Evolutionary conservation across 2,329 filamentous ascomycete genomes (phyloP).

Genomic region (Stemphylium lycopersici): DNA sequence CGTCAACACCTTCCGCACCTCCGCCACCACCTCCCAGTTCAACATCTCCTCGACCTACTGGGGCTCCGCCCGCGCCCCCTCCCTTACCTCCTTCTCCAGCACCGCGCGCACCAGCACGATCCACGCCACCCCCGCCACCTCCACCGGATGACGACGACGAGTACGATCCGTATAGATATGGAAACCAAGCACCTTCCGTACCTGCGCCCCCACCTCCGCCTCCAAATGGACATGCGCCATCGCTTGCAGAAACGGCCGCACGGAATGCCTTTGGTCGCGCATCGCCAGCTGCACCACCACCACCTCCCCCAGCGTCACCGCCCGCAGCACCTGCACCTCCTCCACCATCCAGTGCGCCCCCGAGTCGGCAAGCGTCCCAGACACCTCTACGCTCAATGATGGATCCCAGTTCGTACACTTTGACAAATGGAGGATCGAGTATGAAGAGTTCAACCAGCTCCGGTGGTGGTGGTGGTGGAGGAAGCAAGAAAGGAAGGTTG

Average conservation of each 20-base stretch:
- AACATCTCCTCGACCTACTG: constrained; percentile 28
- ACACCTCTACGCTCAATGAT: constrained; percentile 66
- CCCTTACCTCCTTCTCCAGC: constrained; percentile 23
- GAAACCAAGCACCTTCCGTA: constrained; percentile 31
- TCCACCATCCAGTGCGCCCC: constrained; percentile 39
- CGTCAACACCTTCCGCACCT: constrained; percentile 51
- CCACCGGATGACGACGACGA: constrained; percentile 33
- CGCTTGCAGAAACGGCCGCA: constrained; percentile 65
- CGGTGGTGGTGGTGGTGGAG: constrained; percentile 22
- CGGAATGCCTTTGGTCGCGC: constrained; percentile 61
- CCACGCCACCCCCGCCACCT: constrained; percentile 33
- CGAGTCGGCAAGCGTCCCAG: constrained; percentile 45
- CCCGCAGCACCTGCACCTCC: constrained; percentile 52
- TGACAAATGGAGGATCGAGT: constrained; percentile 50
- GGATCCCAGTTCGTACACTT: constrained; percentile 76
- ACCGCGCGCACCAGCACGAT: constrained; percentile 29
- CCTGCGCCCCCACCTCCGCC: constrained; percentile 56
- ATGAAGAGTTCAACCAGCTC: constrained; percentile 31
- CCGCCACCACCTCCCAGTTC: constrained; percentile 48
- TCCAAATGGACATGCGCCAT: constrained; percentile 51
- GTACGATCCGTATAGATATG: constrained; percentile 54
- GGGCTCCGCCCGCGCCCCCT: constrained; percentile 28
- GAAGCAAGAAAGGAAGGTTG: constrained; percentile 36
- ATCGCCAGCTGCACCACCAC: constrained; percentile 50
- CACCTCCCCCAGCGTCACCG: constrained; percentile 56